Evolutionary conservation across 768 basidiomycete species (phyloP), one percentile per base, ranked within the genome.

Genomic region (Boletus eberwhitei): DNA sequence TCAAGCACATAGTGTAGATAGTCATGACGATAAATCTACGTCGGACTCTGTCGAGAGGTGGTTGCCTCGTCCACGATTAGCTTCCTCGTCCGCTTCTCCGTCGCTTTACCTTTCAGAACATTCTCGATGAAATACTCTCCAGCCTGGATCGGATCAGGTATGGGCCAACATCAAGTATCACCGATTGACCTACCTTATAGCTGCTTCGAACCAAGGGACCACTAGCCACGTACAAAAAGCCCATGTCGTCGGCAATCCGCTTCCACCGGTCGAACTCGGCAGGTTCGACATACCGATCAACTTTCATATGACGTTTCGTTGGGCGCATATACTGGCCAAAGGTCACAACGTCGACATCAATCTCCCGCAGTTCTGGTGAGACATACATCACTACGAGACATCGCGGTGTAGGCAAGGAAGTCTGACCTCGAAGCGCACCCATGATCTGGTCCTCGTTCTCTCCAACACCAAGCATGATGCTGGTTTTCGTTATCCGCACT

Each of bases 291-390:
- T 99, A 99, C 31, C 93, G 88, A 61, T 93, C 88, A 11, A 99
- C 97, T 72, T 98, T 99, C 97, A 99, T 98, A 73, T 99, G 97
- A 29, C 87, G 83, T 72, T 98, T 98, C 9, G 97, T 98, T 8
- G 97, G 97, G 46, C 97, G 88, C 97, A 99, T 98, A 72, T 99
- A 99, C 74, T 99, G 97, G 2, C 97, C 97, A 68, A 99, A 98
- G 2, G 97, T 99, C 29, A 99, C 93, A 7, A 99, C 96, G 65
- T 98, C 96, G 42, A 98, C 95, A 60, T 93, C 81, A 43, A 85
- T 77, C 60, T 86, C 86, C 41, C 96, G 87, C 8, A 98, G 80
- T 59, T 96, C 97, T 98, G 68, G 43, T 36, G 54, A 41, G 9
- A n/a, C 2, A 8, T 31, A 47, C 44, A 21, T 59, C 32, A 50